Percentiles rank a stretch among this genome's conserved stretches.
Conservation (phyloP, 2,329 filamentous ascomycete species). For the Sporothrix phasma region DNA sequence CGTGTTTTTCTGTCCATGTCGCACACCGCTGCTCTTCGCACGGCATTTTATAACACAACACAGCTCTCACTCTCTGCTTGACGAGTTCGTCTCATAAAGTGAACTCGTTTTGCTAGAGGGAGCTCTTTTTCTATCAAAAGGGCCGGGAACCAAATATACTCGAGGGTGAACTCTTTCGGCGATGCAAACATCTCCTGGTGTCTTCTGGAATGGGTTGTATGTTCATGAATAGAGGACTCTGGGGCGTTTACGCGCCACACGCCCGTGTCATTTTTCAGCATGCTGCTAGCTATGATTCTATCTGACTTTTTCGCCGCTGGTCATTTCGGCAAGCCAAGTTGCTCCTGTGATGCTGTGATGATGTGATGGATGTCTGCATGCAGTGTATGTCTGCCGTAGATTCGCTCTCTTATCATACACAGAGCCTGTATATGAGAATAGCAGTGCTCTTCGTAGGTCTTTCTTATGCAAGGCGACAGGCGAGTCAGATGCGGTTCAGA, state of each 20-base stretch:
- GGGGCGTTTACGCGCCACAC: conserved; percentile 19
- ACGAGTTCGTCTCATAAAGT: conserved; percentile 2
- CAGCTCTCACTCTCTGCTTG: background rate
- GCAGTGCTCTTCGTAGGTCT: too few species aligned
- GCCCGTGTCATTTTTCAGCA: conserved; percentile 13
- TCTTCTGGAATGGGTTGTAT: conserved; percentile 15
- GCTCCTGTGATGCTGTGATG: background rate
- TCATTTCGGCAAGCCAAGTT: background rate
- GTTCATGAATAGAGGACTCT: conserved; percentile 23
- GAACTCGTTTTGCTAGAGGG: background rate
- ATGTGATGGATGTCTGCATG: background rate
- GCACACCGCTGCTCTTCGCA: background rate
- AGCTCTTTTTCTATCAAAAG: background rate
- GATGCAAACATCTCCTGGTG: conserved; percentile 16
- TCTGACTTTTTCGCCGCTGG: background rate
- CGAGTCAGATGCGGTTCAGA: too few species aligned
- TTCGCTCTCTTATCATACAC: too few species aligned
- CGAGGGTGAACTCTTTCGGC: conserved; percentile 11
- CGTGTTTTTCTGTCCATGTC: conserved; percentile 5
- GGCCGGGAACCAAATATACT: conserved; percentile 13
- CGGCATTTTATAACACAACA: conserved; percentile 7
- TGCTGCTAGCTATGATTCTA: conserved; percentile 20
- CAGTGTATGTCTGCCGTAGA: too few species aligned
- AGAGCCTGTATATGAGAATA: too few species aligned
- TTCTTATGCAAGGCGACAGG: too few species aligned